Evolutionary conservation across 176 grass and related monocot genomes (phyloP).

Genomic region (Avena insularis): DNA sequence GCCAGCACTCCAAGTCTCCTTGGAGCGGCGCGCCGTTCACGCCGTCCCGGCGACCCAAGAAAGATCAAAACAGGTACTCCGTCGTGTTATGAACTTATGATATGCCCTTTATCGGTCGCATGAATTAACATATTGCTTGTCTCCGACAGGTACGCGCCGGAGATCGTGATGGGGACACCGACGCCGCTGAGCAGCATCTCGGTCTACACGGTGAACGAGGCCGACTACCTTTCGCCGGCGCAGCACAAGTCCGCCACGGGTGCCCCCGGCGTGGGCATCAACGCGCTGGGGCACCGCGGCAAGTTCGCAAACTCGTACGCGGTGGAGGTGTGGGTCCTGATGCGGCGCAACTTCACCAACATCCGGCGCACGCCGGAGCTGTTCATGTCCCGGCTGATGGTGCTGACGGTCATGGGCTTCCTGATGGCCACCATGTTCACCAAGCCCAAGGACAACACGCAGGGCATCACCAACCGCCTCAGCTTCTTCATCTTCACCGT

Average conservation of each 20-base stretch:
- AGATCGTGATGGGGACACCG: constrained; percentile 67
- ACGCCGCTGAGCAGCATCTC: constrained; percentile 66
- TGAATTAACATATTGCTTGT: not conserved
- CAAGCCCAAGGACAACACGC: constrained; percentile 59
- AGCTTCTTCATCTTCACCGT: constrained; percentile 81
- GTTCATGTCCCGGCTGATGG: constrained; percentile 72
- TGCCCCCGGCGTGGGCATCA: constrained; percentile 34
- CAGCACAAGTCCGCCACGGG: constrained; percentile 10
- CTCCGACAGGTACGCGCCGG: constrained; percentile 38
- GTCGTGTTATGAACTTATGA: not conserved
- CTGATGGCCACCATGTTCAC: constrained; percentile 79
- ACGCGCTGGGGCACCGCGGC: constrained; percentile 51
- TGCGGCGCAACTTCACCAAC: constrained; percentile 77
- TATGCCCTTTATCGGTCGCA: not conserved
- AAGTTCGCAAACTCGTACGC: constrained; percentile 67
- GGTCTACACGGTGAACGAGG: constrained; percentile 65
- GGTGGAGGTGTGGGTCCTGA: constrained; percentile 65
- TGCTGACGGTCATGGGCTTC: constrained; percentile 59
- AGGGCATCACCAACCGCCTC: constrained; percentile 61
- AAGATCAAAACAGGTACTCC: constrained; percentile 24
- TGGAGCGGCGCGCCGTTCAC: constrained; percentile 60
- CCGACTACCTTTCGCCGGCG: constrained; percentile 58
- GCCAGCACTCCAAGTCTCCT: constrained; percentile 59
- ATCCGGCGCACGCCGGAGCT: constrained; percentile 73
- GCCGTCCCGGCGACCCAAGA: constrained; percentile 52